Base-by-base conservation (phyloP, 139 green algal genomes). In the Coelastrella sp. region DNA sequence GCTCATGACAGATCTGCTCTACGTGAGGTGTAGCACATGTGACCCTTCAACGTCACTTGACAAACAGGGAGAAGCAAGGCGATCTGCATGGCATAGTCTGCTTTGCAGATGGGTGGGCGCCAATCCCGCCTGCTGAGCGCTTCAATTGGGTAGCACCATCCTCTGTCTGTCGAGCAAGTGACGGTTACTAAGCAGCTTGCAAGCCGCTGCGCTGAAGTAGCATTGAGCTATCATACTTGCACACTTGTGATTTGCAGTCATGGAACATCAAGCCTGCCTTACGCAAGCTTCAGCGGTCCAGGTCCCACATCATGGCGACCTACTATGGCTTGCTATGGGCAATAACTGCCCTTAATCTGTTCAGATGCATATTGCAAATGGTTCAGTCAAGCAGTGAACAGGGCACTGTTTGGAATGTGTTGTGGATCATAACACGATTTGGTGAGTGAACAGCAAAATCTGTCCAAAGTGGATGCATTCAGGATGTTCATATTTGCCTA, bases 251-350 rank as follows among this genome's bases (percentile, higher is more conserved):
- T 23, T n/a, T 27, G 60, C 85, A 89, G 85, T 76, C 34, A 64
- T 88, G 76, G 85, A 38, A 57, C 0, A 7, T 88, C 3, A 50
- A 72, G 53, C 75, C 77, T 3, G 86, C 81, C 0, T 17, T 89
- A 59, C 77, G 79, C n/a, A 91, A 89, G 77, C 85, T 91, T 64
- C 85, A 68, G 32, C 73, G 81, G 11, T 78, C 73, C 17, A 69
- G 83, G 34, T 91, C 87, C n/a, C 78, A 85, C 40, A 91, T 91
- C 80, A 91, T 92, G 84, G 79, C 57, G 37, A 90, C 84, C 53
- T 92, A 91, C 84, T 92, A 91, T 37, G 60, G 45, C 66, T 88
- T 92, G n/a, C 63, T 91, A 25, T 92, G 89, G 87, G 84, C 32
- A 23, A 68, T 91, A n/a, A 83, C 60, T 2, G 25, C 71, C 41